Evolutionary conservation across 768 basidiomycete species (phyloP), one percentile per base, ranked within the genome.

Genomic region (Cystofilobasidium bisporidii): DNA sequence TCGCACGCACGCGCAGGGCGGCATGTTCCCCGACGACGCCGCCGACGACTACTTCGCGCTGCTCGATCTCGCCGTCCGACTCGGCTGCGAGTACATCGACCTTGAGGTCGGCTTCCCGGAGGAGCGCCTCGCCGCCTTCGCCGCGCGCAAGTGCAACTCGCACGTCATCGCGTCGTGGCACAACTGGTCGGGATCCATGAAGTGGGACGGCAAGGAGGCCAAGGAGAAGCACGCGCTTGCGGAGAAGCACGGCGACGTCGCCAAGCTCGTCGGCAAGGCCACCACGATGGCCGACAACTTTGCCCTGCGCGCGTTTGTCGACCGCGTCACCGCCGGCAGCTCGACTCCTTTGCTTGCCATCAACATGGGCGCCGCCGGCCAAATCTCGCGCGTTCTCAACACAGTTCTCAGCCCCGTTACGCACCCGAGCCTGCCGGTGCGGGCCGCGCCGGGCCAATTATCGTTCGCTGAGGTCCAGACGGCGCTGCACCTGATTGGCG

Each of bases 131-230:
- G 80, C 81, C 36, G 81, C 83, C 3, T 78, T 97, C 53, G 76
- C 80, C 32, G 72, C 79, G 17, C 80, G 79, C 63, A 94, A 91
- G 75, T 85, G 89, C 0, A 73, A 78, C 47, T 87, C 91, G 0
- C 82, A 86, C 71, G 83, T 97, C 73, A 86, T 99, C 66, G 88
- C 91, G 0, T 96, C 92, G 9, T 96, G 87, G 86, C 94, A 97
- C 74, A 92, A 99, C 73, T 92, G 88, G 87, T 86, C 84, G 53
- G 93, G 94, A 3, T 80, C 81, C 17, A 81, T 93, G 79, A 82
- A 83, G 71, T 99, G 94, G 94, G 82, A 85, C 71, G 81, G 86
- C 22, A 76, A 82, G 8, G 75, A 80, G 30, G 84, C 87, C 55
- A 82, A 83, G 72, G 82, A 85, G 66, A 88, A 87, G 73, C 89